A percentile compares a stretch with the other conserved stretches of the same genome.
Conservation (phyloP, 2,329 filamentous ascomycete species). For the Biscogniauxia mediterranea region DNA sequence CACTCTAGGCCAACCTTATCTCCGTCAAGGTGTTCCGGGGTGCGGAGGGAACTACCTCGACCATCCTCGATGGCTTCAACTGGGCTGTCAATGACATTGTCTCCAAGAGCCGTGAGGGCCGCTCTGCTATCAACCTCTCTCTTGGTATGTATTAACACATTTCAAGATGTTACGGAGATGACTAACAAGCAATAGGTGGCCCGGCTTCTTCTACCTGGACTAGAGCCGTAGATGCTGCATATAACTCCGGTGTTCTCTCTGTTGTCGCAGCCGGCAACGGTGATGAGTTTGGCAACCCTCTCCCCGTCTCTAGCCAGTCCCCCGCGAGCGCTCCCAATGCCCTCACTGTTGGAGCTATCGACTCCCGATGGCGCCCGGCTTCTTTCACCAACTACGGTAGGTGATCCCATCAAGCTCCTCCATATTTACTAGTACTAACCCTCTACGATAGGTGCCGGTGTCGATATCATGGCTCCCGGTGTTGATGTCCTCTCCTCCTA, state of each 20-base stretch:
- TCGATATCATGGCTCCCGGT: constrained; percentile 46
- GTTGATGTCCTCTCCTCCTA: constrained; percentile 41
- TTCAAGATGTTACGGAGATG: background rate
- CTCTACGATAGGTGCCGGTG: constrained; percentile 10
- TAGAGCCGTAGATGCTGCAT: constrained; percentile 46
- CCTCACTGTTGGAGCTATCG: constrained; percentile 53
- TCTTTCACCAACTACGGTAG: constrained; percentile 51
- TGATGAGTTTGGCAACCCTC: constrained; percentile 35
- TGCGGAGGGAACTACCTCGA: constrained; percentile 8
- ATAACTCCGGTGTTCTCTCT: constrained; percentile 46
- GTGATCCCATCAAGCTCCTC: background rate
- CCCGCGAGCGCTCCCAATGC: constrained; percentile 50
- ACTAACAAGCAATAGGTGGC: constrained; percentile 32
- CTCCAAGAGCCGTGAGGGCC: constrained; percentile 35
- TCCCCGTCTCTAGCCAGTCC: constrained; percentile 28
- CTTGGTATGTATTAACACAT: background rate
- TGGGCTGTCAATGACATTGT: constrained; percentile 46
- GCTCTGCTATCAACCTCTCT: constrained; percentile 42
- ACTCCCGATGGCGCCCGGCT: constrained; percentile 38
- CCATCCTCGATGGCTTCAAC: constrained; percentile 22
- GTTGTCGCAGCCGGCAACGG: constrained; percentile 58
- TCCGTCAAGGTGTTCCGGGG: constrained; percentile 44
- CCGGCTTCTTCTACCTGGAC: constrained; percentile 47
- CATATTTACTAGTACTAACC: background rate
- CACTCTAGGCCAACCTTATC: constrained; percentile 32